A percentile compares a stretch with the other conserved stretches of the same genome.
Evolutionary conservation across 140 eudicot genomes (phyloP).

Genomic region (Cichorium intybus): DNA sequence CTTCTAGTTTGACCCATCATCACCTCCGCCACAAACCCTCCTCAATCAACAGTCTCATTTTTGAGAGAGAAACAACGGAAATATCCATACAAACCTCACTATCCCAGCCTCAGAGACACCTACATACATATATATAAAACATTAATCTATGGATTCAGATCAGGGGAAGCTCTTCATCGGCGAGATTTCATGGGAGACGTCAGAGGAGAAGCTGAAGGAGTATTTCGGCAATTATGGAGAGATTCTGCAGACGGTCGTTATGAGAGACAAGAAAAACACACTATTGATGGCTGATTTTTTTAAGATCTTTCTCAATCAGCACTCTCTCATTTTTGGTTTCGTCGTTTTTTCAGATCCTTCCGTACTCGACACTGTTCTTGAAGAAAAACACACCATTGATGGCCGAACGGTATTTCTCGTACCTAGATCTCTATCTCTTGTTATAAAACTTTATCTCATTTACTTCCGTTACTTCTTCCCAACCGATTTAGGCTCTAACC

Average conservation of each 20-base stretch:
- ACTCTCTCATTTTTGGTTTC: constrained; percentile 71
- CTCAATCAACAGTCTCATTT: constrained; percentile 1
- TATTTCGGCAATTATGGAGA: constrained; percentile 70
- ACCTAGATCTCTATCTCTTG: not conserved
- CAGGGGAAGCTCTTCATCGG: constrained; percentile 85
- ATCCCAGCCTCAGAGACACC: too few relatives aligned
- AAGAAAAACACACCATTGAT: constrained; percentile 63
- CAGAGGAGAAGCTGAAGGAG: constrained; percentile 63
- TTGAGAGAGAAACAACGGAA: constrained; percentile 13
- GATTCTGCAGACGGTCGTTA: constrained; percentile 54
- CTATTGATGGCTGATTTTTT: too few relatives aligned
- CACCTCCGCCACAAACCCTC: constrained; percentile 28
- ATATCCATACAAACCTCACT: constrained; percentile 4
- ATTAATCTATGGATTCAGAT: constrained; percentile 68
- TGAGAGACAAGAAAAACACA: constrained; percentile 79
- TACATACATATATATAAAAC: not conserved
- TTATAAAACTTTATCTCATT: not conserved
- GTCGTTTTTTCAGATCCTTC: constrained; percentile 77
- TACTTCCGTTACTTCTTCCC: not conserved
- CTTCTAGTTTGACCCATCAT: constrained; percentile 9
- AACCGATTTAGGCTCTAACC: not conserved
- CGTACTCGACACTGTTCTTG: constrained; percentile 61
- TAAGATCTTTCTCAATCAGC: too few relatives aligned
- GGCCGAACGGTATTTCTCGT: constrained; percentile 53
- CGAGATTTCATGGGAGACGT: constrained; percentile 79